Evolutionary conservation across 495 filamentous ascomycete species (phyloP).

Genomic region (Opeltia flavorubescens): DNA sequence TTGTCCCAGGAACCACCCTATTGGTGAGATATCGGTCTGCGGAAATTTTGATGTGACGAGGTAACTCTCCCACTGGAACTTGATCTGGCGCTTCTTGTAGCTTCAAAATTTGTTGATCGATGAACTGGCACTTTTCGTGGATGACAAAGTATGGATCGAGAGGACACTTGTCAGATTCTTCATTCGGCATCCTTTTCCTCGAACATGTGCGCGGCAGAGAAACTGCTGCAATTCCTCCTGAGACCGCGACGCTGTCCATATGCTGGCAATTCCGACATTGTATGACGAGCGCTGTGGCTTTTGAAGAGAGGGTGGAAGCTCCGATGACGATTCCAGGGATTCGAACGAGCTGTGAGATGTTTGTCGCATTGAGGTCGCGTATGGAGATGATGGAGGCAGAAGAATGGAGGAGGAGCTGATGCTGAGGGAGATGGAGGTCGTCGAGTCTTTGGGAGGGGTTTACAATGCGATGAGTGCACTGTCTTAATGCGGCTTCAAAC

Average conservation of each 20-base stretch:
- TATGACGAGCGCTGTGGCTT: constrained; percentile 74
- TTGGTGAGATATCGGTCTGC: constrained; percentile 95
- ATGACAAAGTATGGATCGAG: constrained; percentile 91
- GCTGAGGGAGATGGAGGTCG: constrained; percentile 59
- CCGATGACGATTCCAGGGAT: constrained; percentile 97
- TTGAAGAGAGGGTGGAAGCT: constrained; percentile 90
- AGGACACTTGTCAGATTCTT: constrained; percentile 59
- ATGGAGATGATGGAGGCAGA: constrained; percentile 82
- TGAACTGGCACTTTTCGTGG: constrained; percentile 89
- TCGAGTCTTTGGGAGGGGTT: constrained; percentile 59
- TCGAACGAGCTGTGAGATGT: constrained; percentile 86
- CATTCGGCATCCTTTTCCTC: constrained; percentile 39
- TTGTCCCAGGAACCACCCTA: constrained; percentile 84
- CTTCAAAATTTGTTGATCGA: constrained; percentile 97
- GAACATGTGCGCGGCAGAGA: constrained; percentile 69
- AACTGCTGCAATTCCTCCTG: constrained; percentile 75
- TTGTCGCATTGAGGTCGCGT: constrained; percentile 81
- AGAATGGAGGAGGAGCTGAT: constrained; percentile 93
- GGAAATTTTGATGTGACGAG: constrained; percentile 84
- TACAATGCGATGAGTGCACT: constrained; percentile 85
- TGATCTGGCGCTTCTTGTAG: constrained; percentile 97
- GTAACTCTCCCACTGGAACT: constrained; percentile 92
- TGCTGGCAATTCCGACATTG: constrained; percentile 82
- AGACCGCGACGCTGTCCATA: constrained; percentile 53
- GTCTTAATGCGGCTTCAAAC: constrained; percentile 84